phyloP scores from a whole-genome alignment of 164 flowering plant species.

The Aristolochia californica region DNA sequence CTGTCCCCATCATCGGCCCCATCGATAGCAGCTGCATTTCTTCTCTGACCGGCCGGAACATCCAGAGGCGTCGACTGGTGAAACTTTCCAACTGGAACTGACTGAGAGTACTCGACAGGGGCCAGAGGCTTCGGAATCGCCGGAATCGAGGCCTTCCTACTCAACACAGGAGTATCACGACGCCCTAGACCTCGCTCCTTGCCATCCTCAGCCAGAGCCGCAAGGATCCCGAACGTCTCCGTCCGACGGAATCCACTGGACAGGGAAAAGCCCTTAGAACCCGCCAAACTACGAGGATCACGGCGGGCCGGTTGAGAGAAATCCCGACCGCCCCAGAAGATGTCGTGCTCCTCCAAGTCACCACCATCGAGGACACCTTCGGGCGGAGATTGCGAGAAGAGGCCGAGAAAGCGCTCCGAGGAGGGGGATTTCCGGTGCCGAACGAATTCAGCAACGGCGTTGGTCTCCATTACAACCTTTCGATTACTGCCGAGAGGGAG shows the following conservation, averaged over 20 bases:
- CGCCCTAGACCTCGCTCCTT: neutral
- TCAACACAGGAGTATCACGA: constrained; percentile 8
- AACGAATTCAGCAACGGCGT: constrained; percentile 9
- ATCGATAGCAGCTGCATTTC: neutral
- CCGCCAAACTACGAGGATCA: constrained; percentile 5
- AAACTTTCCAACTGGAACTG: constrained; percentile 20
- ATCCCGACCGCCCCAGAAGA: constrained; percentile 46
- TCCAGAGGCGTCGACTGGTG: constrained; percentile 60
- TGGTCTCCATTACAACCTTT: constrained; percentile 19
- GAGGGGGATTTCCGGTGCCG: constrained; percentile 34
- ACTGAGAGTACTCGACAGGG: constrained; percentile 10
- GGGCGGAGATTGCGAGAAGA: constrained; percentile 18
- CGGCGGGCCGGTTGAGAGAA: constrained; percentile 14
- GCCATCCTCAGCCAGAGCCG: constrained; percentile 32
- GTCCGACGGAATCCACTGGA: constrained; percentile 10
- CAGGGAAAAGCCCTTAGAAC: no score
- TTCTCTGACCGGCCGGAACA: constrained; percentile 33
- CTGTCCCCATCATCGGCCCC: constrained; percentile 13
- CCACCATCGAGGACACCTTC: constrained; percentile 11
- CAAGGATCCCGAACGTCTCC: constrained; percentile 44
- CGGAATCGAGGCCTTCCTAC: constrained; percentile 26
- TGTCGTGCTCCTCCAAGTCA: constrained; percentile 60
- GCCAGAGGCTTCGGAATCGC: constrained; percentile 26
- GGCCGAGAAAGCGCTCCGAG: constrained; percentile 41
- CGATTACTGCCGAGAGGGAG: neutral